Evolutionary conservation across 805 yeast species (phyloP), one percentile per base, ranked within the genome.

Genomic region (Lipomyces sp.): DNA sequence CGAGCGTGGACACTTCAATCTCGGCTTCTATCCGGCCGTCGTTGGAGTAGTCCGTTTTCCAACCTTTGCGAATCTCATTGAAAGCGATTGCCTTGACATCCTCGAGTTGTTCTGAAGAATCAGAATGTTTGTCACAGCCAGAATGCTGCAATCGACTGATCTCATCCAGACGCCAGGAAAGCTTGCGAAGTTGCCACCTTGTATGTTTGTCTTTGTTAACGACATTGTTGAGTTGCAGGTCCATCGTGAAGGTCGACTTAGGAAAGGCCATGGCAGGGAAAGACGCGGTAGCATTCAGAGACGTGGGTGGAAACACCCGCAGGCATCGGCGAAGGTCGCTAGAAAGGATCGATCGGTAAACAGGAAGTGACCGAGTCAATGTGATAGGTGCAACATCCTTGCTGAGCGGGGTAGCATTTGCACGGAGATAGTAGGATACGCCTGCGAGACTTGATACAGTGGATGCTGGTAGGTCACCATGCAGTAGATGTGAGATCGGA

Each of bases 221-320:
- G 11, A 81, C 80, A 4, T 84, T 80, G 72, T 92, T 96, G 73
- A 95, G 79, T 71, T 87, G 86, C 74, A 95, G 80, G 74, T 92
- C 98, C 30, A 94, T 82, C 0, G 95, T 89, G 74, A 95, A 91
- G 0, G 88, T 82, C 0, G 97, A 89, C 75, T 90, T 88, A 11
- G 98, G 98, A 76, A 90, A 90, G 39, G 90, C 84, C 15, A 92
- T 97, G 69, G 90, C 90, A 1, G 99, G 99, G 59, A 95, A 80
- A 15, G 88, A 89, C 7, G 96, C 95, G 34, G 89, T 86, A 5
- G 97, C 96, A 2, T 92, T 88, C 48, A 95, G 88, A 54, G 89
- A 90, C 0, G 98, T 94, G 6, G 99, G 98, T 0, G 99, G 99
- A 77, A 95, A 95, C 0, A 95, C 90, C 67, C 99, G 84, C 50